phyloP scores from a whole-genome alignment of 2,329 filamentous ascomycete genomes.

The Aspergillus sp. region DNA sequence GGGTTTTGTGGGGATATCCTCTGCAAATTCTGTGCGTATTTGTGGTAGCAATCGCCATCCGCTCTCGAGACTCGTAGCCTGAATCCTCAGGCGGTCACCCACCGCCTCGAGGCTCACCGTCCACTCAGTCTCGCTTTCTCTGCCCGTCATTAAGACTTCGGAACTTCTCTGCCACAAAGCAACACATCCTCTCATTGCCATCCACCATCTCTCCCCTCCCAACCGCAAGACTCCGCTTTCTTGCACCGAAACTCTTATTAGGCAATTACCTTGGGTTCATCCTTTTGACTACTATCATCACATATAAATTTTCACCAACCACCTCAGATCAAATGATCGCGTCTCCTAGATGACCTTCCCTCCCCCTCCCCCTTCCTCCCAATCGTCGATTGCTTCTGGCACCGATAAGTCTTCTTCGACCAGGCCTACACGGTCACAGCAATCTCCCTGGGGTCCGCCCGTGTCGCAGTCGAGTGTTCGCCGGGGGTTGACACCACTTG shows the following conservation, averaged over 20 bases:
- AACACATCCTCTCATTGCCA: constrained; percentile 24
- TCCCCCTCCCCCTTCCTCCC: constrained; percentile 52
- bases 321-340: constrained; percentile 51
- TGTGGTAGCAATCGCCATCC: not conserved
- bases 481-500: constrained; percentile 59
- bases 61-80: not conserved
- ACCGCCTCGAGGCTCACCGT: constrained; percentile 18
- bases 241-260: constrained; percentile 6
- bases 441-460: constrained; percentile 58
- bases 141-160: constrained; percentile 24
- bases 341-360: constrained; percentile 58
- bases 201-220: constrained; percentile 16
- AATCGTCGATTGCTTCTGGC: constrained; percentile 54
- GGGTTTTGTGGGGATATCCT: no score
- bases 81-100: constrained; percentile 22
- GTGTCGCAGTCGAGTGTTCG: constrained; percentile 56
- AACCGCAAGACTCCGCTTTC: constrained; percentile 12
- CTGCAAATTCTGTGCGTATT: not conserved
- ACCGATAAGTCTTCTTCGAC: constrained; percentile 48
- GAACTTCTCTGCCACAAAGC: constrained; percentile 30
- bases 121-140: constrained; percentile 27
- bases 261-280: constrained; percentile 10
- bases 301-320: constrained; percentile 36
- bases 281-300: constrained; percentile 12
- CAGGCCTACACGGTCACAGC: constrained; percentile 47